phyloP scores from a whole-genome alignment of 2,329 filamentous ascomycete genomes.

The Sarocladiaceae sp. region DNA sequence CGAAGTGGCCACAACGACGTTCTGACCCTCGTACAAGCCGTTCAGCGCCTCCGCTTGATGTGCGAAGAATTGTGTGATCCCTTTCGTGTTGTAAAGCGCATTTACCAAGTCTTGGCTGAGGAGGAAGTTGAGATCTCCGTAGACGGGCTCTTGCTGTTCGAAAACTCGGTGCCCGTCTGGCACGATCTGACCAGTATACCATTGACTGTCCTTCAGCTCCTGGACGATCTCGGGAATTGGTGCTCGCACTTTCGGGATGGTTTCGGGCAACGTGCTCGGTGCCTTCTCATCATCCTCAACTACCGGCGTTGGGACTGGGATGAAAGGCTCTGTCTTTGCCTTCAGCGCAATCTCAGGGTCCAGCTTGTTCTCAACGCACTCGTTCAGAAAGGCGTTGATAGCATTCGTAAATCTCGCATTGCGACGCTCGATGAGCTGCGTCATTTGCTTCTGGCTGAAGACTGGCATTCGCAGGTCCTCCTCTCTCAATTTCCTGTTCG shows the following conservation, averaged over 20 bases:
- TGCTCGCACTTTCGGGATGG: slow-evolving; percentile 76
- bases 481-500: slow-evolving; percentile 63
- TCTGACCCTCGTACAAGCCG: slow-evolving; percentile 70
- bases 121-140: slow-evolving; percentile 78
- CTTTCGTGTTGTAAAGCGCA: slow-evolving; percentile 86
- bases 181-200: slow-evolving; percentile 92
- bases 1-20: slow-evolving; percentile 91
- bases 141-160: slow-evolving; percentile 75
- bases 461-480: slow-evolving; percentile 89
- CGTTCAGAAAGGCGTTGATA: slow-evolving; percentile 71
- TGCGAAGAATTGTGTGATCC: slow-evolving; percentile 80
- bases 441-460: slow-evolving; percentile 90
- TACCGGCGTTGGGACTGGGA: slow-evolving; percentile 56
- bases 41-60: slow-evolving; percentile 96
- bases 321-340: slow-evolving; percentile 50
- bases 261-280: slow-evolving; percentile 53
- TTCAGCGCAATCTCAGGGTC: slow-evolving; percentile 67
- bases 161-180: slow-evolving; percentile 90
- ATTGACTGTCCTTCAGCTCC: slow-evolving; percentile 75
- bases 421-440: slow-evolving; percentile 80
- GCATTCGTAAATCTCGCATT: slow-evolving; percentile 79
- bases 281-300: slow-evolving; percentile 26
- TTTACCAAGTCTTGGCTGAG: slow-evolving; percentile 93
- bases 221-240: slow-evolving; percentile 78
- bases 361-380: slow-evolving; percentile 58